Evolutionary conservation across 495 filamentous ascomycete genomes (phyloP).

Genomic region (Penicillium paradoxum): DNA sequence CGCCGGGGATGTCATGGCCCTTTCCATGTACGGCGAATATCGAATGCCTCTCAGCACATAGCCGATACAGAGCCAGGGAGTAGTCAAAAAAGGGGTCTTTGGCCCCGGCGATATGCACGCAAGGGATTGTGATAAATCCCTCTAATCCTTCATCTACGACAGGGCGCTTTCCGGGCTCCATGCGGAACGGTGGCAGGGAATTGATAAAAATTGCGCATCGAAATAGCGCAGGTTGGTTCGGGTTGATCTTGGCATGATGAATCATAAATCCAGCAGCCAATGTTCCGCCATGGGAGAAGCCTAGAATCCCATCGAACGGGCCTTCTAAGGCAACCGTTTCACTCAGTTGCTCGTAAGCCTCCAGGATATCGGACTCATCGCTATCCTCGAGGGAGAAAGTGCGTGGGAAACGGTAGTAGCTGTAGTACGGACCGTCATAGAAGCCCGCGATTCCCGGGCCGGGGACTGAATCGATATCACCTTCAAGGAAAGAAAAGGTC

Average conservation of each 20-base stretch:
- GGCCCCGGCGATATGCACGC: conserved; percentile 26
- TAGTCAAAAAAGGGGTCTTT: conserved; percentile 24
- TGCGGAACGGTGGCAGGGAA: conserved; percentile 29
- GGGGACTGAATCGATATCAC: conserved; percentile 28
- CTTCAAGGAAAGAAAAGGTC: conserved; percentile 31
- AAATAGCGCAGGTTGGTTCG: conserved; percentile 18
- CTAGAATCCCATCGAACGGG: conserved; percentile 36
- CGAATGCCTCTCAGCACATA: conserved; percentile 20
- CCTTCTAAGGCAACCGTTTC: conserved; percentile 32
- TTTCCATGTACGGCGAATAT: conserved; percentile 27
- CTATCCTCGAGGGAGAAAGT: conserved; percentile 17
- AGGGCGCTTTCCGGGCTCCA: conserved; percentile 20
- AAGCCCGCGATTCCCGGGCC: conserved; percentile 31
- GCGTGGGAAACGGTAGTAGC: conserved; percentile 33
- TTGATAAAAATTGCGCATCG: conserved; percentile 38
- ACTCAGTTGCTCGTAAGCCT: conserved; percentile 27
- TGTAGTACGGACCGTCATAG: conserved; percentile 35
- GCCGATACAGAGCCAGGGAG: conserved; percentile 26
- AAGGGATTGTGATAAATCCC: conserved; percentile 24
- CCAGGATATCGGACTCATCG: conserved; percentile 22
- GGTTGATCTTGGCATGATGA: conserved; percentile 27
- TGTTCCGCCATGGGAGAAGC: conserved; percentile 37
- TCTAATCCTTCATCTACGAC: conserved; percentile 22
- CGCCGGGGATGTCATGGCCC: conserved; percentile 32
- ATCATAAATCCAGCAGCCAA: conserved; percentile 30